Conservation (phyloP, 2,329 filamentous ascomycete species). For the Paracoccidioides lutzii region DNA sequence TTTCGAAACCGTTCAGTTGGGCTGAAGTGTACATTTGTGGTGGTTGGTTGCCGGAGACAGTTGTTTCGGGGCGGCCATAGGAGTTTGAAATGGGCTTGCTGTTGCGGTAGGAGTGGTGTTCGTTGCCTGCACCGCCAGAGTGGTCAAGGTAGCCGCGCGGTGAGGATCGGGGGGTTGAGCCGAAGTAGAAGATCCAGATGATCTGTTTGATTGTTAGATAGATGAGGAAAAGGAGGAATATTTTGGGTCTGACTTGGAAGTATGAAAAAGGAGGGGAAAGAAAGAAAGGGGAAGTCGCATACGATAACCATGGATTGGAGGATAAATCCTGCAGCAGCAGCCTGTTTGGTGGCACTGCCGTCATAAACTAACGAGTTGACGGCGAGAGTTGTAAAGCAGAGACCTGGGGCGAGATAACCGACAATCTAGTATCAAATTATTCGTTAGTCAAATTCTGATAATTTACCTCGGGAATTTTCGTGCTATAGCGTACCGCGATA, state of each 20-base stretch:
- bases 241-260: background rate
- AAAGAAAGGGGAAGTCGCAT: constrained; percentile 28
- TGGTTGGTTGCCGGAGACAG: constrained; percentile 54
- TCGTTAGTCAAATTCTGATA: background rate
- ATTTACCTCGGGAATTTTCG: background rate
- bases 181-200: constrained; percentile 98
- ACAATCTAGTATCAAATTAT: constrained; percentile 46
- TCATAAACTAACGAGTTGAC: constrained; percentile 80
- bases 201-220: constrained; percentile 44
- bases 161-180: constrained; percentile 73
- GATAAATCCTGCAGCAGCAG: constrained; percentile 84
- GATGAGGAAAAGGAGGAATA: background rate
- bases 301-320: constrained; percentile 86
- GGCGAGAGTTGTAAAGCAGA: constrained; percentile 74
- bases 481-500: constrained; percentile 52
- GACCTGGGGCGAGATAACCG: constrained; percentile 68
- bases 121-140: constrained; percentile 88
- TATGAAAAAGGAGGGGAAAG: background rate
- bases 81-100: constrained; percentile 62
- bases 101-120: constrained; percentile 47
- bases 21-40: constrained; percentile 98
- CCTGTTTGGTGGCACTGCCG: constrained; percentile 56
- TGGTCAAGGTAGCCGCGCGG: constrained; percentile 77
- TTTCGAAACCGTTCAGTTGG: constrained; percentile 91
- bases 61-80: constrained; percentile 68